Conservation (phyloP, 1,284 basidiomycete genomes). For the Apiotrichum gamsii region DNA sequence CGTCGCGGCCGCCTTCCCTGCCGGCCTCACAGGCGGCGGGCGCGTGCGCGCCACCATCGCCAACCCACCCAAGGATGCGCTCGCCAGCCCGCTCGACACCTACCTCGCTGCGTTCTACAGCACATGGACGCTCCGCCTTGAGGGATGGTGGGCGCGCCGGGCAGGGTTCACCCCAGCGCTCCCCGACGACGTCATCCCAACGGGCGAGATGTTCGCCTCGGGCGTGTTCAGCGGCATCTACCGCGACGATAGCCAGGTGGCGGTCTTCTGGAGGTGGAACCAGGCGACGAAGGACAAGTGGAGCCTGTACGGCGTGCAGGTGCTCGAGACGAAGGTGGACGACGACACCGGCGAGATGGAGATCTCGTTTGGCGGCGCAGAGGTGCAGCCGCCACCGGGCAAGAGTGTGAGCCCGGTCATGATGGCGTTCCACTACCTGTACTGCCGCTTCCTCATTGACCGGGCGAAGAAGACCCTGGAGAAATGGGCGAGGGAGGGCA, state of each 20-base stretch:
- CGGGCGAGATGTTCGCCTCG: not conserved
- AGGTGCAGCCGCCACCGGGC: not conserved
- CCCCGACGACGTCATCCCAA: not conserved
- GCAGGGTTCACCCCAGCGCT: not conserved
- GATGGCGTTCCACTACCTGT: constrained; percentile 3
- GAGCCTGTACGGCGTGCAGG: not conserved
- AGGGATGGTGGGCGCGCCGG: not conserved
- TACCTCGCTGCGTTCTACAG: constrained; percentile 3
- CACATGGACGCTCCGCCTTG: constrained; percentile 8
- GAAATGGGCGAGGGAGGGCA: not conserved
- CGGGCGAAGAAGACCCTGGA: not conserved
- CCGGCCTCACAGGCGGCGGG: not conserved
- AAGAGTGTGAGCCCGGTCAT: not conserved
- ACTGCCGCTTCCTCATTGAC: constrained; percentile 5
- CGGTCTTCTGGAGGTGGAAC: constrained; percentile 10
- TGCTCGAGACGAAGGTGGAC: not conserved
- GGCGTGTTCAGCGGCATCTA: constrained; percentile 5
- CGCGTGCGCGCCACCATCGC: not conserved
- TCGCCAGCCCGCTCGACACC: not conserved
- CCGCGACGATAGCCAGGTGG: not conserved
- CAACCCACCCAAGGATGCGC: not conserved
- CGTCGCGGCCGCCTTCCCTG: not conserved
- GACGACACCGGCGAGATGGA: not conserved
- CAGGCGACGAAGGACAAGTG: too few species aligned
- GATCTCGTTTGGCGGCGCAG: not conserved